phyloP scores from a whole-genome alignment of 2,329 filamentous ascomycete genomes.

The Fusarium mexicanum region DNA sequence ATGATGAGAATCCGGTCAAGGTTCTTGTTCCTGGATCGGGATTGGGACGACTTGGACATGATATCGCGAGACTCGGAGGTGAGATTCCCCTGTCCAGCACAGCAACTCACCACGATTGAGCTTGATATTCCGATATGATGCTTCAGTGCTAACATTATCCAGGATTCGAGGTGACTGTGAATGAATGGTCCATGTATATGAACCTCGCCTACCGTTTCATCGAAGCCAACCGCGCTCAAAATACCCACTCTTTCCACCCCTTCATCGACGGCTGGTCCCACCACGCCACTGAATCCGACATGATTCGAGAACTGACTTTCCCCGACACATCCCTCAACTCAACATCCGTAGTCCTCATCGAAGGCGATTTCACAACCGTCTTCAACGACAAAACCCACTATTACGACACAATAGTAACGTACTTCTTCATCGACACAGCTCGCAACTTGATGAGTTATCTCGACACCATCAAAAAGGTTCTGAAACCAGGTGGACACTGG shows the following conservation, averaged over 20 bases:
- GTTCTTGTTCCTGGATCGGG: slow-evolving; percentile 64
- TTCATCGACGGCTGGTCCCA: slow-evolving; percentile 68
- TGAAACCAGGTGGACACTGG: slow-evolving; percentile 62
- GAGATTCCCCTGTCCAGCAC: not conserved
- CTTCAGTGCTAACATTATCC: not conserved
- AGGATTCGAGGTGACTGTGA: slow-evolving; percentile 63
- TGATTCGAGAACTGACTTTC: slow-evolving; percentile 57
- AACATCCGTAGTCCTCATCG: slow-evolving; percentile 56
- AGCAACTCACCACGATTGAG: not conserved
- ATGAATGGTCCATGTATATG: slow-evolving; percentile 69
- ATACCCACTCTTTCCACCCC: slow-evolving; percentile 54
- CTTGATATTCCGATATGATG: fast-evolving
- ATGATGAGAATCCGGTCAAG: slow-evolving; percentile 39
- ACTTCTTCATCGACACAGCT: slow-evolving; percentile 71
- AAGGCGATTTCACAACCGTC: slow-evolving; percentile 64
- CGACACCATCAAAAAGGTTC: slow-evolving; percentile 60
- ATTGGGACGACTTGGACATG: slow-evolving; percentile 61
- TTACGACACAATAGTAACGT: slow-evolving; percentile 63
- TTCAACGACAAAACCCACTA: slow-evolving; percentile 42
- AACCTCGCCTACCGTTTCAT: slow-evolving; percentile 63
- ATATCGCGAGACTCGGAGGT: slow-evolving; percentile 57
- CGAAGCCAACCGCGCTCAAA: slow-evolving; percentile 42
- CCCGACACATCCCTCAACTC: slow-evolving; percentile 53
- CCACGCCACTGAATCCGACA: slow-evolving; percentile 58
- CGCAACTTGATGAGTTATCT: slow-evolving; percentile 65